Base-by-base conservation (phyloP, 345 rosid species). In the Reutealis trisperma region DNA sequence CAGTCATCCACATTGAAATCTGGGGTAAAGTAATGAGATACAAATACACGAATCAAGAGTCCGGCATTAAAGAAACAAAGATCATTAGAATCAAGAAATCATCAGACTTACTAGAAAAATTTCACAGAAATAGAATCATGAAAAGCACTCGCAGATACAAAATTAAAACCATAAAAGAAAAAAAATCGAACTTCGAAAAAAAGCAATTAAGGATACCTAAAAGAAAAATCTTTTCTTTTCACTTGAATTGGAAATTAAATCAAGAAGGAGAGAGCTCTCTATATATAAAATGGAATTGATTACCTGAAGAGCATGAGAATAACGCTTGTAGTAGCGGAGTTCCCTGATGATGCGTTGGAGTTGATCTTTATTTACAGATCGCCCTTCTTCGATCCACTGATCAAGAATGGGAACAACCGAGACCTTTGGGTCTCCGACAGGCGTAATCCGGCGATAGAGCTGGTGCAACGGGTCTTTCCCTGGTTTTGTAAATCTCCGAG, bases 1-100 rank as follows among this genome's bases (percentile, higher is more conserved):
- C 86, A 12, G 72, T 80, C 88, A 88, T 82, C 91, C 92, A 89
- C 42, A 44, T 73, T 7, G 85, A 82, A 49, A 87, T 62, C 90
- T 89, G 79, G 19, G 13, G 30, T 62, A 70, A 42, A 52, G 25
- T 37, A 55, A 68, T 16, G 1, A 22, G 6, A 47, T 5, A 27
- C 2, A 30, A 22, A 47, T 5, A 27, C 3, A 30, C 24, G 21
- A 25, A 15, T 76, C 49, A 68, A 41, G 45, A 41, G 18, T 3
- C 8, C 37, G 13, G 16, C 13, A 25, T 55, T 55, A 2, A 71
- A 44, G n/a, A 16, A 37, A 2, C 1, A 58, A 58, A 10, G 15
- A 32, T 21, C 37, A 34, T 13, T 9, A 55, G 11, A 52, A 34
- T 34, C 76, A 54, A 54, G n/a, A 54, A 54, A 54, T 2, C 1